These are phyloP conservation scores for Dactylellina leptospora DNA, from an alignment of 2,329 filamentous ascomycete species.

Conservation along the genomic window DNA sequence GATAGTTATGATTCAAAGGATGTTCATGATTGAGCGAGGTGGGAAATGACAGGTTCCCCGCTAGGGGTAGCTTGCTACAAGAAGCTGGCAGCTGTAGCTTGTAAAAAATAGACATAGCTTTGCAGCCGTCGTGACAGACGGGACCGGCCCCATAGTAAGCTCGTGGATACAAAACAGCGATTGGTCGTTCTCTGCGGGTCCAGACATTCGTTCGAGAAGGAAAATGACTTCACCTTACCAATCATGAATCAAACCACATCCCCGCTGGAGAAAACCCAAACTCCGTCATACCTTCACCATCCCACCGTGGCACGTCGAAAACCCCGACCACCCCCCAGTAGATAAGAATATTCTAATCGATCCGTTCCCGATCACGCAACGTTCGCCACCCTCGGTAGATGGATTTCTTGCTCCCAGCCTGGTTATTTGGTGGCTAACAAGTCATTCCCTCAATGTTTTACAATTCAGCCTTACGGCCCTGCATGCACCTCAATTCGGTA, in stretches of 20 bases:
- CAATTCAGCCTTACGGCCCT: conserved; percentile 51
- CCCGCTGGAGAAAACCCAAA: neutral
- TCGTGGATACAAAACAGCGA: neutral
- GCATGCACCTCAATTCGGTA: conserved; percentile 39
- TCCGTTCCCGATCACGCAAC: conserved; percentile 33
- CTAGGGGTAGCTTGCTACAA: neutral
- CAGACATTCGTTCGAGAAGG: neutral
- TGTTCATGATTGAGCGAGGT: neutral
- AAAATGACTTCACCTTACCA: conserved; percentile 33
- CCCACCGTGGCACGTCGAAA: neutral
- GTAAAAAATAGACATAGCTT: neutral
- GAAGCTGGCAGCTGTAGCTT: conserved; percentile 1
- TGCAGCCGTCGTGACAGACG: neutral
- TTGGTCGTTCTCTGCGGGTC: conserved; percentile 7
- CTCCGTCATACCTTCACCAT: conserved; percentile 12
- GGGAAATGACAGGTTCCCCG: conserved; percentile 7
- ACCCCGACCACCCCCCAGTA: neutral
- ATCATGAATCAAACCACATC: conserved; percentile 23
- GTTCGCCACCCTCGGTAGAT: conserved; percentile 46
- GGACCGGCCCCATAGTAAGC: conserved; percentile 35
- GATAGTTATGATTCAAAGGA: too few relatives aligned
- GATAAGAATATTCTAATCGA: conserved; percentile 32
- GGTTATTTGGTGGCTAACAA: conserved; percentile 6
- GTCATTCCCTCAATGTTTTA: neutral
- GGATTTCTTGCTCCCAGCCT: neutral